A percentile compares a stretch with the other conserved stretches of the same genome.
Conservation (phyloP, 2,329 filamentous ascomycete genomes). For the Trichoderma simmonsii region DNA sequence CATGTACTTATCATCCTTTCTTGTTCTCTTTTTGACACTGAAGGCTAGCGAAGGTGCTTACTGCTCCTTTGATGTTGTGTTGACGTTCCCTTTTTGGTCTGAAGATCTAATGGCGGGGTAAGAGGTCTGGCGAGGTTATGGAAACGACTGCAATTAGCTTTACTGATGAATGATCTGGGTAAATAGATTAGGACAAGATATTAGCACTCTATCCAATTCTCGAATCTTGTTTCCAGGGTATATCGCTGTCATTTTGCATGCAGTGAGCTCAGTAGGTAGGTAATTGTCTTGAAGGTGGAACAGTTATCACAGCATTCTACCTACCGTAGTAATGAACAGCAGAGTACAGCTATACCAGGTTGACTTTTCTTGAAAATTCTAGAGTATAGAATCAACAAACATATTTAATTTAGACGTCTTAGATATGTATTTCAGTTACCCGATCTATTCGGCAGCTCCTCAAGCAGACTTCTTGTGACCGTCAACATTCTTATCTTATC, state of each 20-base stretch:
- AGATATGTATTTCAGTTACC: not conserved
- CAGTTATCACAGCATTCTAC: not conserved
- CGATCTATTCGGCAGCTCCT: no score
- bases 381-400: not conserved
- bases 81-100: not conserved
- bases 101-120: not conserved
- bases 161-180: not conserved
- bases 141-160: not conserved
- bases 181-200: not conserved
- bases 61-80: not conserved
- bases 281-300: not conserved
- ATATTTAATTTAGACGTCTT: not conserved
- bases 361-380: not conserved
- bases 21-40: not conserved
- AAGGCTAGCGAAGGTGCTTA: not conserved
- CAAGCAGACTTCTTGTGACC: not conserved
- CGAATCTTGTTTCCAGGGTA: not conserved
- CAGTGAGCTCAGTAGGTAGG: not conserved
- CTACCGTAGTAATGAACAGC: not conserved
- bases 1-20: not conserved
- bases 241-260: not conserved
- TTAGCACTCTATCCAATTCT: not conserved
- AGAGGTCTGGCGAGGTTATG: not conserved
- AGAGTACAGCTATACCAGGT: not conserved
- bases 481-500: slow-evolving; percentile 10